Conservation (phyloP, 257 asterid species). For the Jaltomata sinuosa region DNA sequence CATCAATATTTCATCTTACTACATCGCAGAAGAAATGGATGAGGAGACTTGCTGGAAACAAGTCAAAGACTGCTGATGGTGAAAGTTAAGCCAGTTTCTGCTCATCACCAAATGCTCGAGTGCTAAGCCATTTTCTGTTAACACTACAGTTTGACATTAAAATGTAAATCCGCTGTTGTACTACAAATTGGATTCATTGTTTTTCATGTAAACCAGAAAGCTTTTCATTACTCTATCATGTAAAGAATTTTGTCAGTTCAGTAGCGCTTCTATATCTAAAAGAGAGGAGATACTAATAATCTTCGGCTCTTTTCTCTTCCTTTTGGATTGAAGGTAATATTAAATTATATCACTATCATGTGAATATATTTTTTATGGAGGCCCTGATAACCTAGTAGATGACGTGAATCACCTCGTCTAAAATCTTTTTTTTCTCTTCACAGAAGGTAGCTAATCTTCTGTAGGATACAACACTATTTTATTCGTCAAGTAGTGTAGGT, state of each 20-base stretch:
- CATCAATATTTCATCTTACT: slow-evolving; percentile 21
- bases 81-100: slow-evolving; percentile 13
- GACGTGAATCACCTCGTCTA: background rate
- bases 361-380: background rate
- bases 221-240: too few relatives aligned
- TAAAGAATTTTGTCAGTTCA: too few relatives aligned
- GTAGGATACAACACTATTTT: background rate
- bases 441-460: background rate
- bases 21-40: slow-evolving; percentile 61
- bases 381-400: background rate
- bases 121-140: background rate
- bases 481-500: background rate
- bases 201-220: background rate
- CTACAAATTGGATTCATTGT: background rate
- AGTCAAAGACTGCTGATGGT: slow-evolving; percentile 15
- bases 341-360: background rate
- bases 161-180: background rate
- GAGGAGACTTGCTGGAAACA: slow-evolving; percentile 43
- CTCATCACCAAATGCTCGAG: background rate
- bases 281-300: too few relatives aligned
- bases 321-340: background rate
- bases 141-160: background rate
- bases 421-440: background rate
- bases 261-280: too few relatives aligned
- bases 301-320: background rate